A percentile compares a stretch with the other conserved stretches of the same genome.
phyloP scores from a whole-genome alignment of 352 stramenopile species.

The Pythium aphanidermatum region DNA sequence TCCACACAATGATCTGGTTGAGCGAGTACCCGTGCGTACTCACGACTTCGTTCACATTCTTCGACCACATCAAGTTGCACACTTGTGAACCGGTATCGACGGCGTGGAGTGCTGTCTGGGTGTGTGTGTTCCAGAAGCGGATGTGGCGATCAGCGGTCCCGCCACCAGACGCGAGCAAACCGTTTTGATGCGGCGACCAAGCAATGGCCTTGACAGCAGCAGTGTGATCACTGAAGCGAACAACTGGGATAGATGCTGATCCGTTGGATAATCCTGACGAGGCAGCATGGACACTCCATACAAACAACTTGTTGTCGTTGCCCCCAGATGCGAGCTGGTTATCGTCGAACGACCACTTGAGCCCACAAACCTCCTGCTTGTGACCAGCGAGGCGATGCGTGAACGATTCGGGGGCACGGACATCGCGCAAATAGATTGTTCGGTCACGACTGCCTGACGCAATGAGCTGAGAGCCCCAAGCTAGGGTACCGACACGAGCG shows the following conservation, averaged over 20 bases:
- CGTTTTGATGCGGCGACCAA: slow-evolving; percentile 96
- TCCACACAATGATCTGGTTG: slow-evolving; percentile 98
- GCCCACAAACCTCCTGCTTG: slow-evolving; percentile 91
- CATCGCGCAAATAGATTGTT: slow-evolving; percentile 91
- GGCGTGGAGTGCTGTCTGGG: slow-evolving; percentile 78
- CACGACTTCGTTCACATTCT: slow-evolving; percentile 97
- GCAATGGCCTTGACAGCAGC: slow-evolving; percentile 97
- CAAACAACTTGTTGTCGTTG: slow-evolving; percentile 98
- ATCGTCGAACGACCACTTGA: slow-evolving; percentile 96
- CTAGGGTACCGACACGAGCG: slow-evolving; percentile 90
- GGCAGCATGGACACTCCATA: slow-evolving; percentile 88
- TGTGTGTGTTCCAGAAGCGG: slow-evolving; percentile 97
- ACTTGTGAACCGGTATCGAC: slow-evolving; percentile 96
- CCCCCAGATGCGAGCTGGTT: slow-evolving; percentile 89
- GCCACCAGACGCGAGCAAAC: slow-evolving; percentile 92
- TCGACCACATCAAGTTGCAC: slow-evolving; percentile 97
- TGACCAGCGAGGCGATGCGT: slow-evolving; percentile 57
- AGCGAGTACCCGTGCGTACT: slow-evolving; percentile 98
- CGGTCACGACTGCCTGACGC: slow-evolving; percentile 94
- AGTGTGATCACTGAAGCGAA: slow-evolving; percentile 93
- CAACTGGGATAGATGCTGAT: slow-evolving; percentile 56
- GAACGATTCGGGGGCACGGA: slow-evolving; percentile 61
- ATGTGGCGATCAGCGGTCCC: slow-evolving; percentile 97
- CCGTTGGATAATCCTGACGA: slow-evolving; percentile 18
- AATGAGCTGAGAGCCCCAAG: slow-evolving; percentile 88